Percentiles rank a stretch among this genome's conserved stretches.
Evolutionary conservation across 345 rosid genomes (phyloP).

Genomic region (Acer campestre): DNA sequence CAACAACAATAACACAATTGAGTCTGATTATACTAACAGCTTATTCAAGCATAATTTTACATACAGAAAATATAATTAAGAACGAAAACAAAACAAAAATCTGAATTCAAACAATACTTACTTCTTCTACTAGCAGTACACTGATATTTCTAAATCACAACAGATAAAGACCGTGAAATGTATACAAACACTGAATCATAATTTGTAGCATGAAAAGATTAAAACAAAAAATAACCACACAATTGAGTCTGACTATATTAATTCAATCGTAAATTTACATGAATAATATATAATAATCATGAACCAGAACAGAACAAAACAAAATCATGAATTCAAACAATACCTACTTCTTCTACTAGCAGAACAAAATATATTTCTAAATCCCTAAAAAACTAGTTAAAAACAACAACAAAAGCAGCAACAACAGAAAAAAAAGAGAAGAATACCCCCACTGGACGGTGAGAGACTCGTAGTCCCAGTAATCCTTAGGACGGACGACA

Average conservation of each 20-base stretch:
- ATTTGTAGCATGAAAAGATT: neutral
- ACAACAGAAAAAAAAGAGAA: neutral
- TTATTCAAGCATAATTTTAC: neutral
- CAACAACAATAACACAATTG: neutral
- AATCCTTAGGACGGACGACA: constrained; percentile 81
- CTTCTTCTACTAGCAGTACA: neutral
- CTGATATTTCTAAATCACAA: too few species aligned
- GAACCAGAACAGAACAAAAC: too few species aligned
- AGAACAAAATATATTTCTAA: neutral
- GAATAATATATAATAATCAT: neutral
- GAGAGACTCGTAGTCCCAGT: constrained; percentile 74
- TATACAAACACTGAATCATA: too few species aligned
- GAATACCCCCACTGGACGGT: constrained; percentile 89
- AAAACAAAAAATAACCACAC: neutral
- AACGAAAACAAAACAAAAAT: too few species aligned
- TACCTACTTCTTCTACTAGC: neutral
- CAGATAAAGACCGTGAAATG: neutral
- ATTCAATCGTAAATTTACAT: neutral
- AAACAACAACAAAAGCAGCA: neutral
- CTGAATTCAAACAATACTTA: too few species aligned
- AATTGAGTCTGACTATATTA: neutral
- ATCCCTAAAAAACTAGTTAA: neutral
- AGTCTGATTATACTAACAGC: neutral
- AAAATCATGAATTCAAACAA: too few species aligned
- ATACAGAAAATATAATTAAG: neutral